These are phyloP conservation scores for Malassezia vespertilionis DNA, from an alignment of 1,284 basidiomycete species.

Conservation along the genomic window DNA sequence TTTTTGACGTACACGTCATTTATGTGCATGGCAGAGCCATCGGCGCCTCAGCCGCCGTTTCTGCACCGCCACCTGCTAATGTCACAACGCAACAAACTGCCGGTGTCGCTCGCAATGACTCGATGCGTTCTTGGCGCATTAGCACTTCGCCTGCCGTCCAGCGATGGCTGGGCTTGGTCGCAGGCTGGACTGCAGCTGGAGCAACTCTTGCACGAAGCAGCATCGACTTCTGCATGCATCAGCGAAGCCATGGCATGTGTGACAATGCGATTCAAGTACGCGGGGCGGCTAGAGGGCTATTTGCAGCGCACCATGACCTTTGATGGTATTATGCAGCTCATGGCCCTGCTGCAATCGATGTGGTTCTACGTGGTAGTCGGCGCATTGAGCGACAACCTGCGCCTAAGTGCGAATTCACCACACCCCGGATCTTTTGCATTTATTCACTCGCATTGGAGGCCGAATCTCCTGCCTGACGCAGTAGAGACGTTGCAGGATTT, in stretches of 20 bases:
- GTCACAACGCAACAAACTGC: slow-evolving; percentile 1
- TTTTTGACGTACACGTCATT: slow-evolving; percentile 12
- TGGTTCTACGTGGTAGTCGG: slow-evolving; percentile 14
- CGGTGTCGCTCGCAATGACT: slow-evolving; percentile 6
- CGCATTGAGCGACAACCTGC: slow-evolving; percentile 1
- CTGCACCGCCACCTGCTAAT: slow-evolving; percentile 12
- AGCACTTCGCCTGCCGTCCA: slow-evolving; percentile 7
- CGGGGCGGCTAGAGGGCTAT: neutral
- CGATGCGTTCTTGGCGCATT: slow-evolving; percentile 8
- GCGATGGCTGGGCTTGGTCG: slow-evolving; percentile 9
- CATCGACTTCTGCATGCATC: too few species aligned
- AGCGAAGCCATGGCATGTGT: too few species aligned
- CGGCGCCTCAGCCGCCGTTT: slow-evolving; percentile 17
- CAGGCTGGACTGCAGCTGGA: slow-evolving; percentile 1
- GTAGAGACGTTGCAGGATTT: slow-evolving; percentile 1
- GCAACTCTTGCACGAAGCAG: neutral
- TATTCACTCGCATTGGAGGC: neutral
- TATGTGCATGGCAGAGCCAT: slow-evolving; percentile 7
- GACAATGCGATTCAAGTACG: neutral
- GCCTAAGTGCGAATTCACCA: neutral
- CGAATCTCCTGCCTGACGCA: neutral
- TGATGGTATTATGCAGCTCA: slow-evolving; percentile 4
- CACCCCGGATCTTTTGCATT: neutral
- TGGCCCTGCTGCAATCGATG: slow-evolving; percentile 8
- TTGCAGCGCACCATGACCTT: neutral